Evolutionary conservation across 257 asterid genomes (phyloP), one percentile per base, ranked within the genome.

Genomic region (Gardenia jasminoides): DNA sequence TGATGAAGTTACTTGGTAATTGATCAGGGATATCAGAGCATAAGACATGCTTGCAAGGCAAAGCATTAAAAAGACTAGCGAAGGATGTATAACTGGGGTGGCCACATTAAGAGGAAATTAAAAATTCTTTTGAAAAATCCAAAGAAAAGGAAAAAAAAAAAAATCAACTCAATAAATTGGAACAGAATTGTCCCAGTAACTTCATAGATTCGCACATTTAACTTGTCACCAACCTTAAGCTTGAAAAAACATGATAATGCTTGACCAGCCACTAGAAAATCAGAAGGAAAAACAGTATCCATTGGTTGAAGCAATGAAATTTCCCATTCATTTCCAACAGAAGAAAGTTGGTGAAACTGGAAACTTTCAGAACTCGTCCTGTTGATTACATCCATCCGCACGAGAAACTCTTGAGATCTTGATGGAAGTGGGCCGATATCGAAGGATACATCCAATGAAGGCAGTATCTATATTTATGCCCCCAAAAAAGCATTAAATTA

Each of bases 261-360:
- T 85, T 96, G 97, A 72, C 98, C 99, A 83, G 99, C 94, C 89
- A 83, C 79, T 62, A 96, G 80, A 74, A 79, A 72, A 67, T 88
- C 90, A 80, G 85, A 84, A 46, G 97, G 90, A 82, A 81, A 75
- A 86, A 80, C 76, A 69, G 92, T 76, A 75, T 86, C 92, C 50
- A 87, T 73, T 59, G 96, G 92, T 75, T 88, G 92, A 81, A 96
- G 92, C 84, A 92, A 82, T 62, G 92, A 82, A 79, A 96, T 91
- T 80, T 92, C 93, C 99, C 99, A 96, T 79, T 89, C 89, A 77
- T 92, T 85, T 80, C 97, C 96, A 74, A 90, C 90, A 84, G 92
- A 91, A 74, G 98, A 96, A 82, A 96, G 87, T 69, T 96, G 99
- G 75, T 87, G 97, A 86, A 96, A 84, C 90, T 86, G 93, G 88